Evolutionary conservation across 1,284 basidiomycete species (phyloP).

Genomic region (Lentinula novae-zelandiae): DNA sequence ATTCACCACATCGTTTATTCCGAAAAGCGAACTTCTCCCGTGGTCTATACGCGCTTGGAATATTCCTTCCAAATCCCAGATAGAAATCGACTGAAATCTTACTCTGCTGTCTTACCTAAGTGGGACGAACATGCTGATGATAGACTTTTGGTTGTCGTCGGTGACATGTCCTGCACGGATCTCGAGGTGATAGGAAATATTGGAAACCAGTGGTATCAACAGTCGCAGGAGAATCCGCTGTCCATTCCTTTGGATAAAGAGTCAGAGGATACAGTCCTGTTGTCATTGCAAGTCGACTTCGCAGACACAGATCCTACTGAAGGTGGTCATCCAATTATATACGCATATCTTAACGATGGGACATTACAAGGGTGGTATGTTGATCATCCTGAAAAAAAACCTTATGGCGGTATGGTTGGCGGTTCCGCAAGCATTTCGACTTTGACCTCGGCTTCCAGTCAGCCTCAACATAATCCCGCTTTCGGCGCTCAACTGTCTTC

Average conservation of each 20-base stretch:
- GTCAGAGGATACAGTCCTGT: constrained; percentile 67
- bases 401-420: constrained; percentile 55
- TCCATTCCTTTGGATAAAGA: constrained; percentile 71
- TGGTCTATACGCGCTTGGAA: constrained; percentile 45
- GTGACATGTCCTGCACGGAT: constrained; percentile 73
- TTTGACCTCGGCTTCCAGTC: constrained; percentile 2
- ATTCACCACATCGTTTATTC: constrained; percentile 60
- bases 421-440: constrained; percentile 8
- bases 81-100: constrained; percentile 46
- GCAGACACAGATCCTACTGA: constrained; percentile 45
- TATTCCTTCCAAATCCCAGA: constrained; percentile 55
- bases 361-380: constrained; percentile 75
- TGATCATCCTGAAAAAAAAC: constrained; percentile 44
- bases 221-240: constrained; percentile 74
- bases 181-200: constrained; percentile 65
- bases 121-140: constrained; percentile 57
- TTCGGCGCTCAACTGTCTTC: constrained; percentile 14
- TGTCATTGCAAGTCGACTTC: constrained; percentile 69
- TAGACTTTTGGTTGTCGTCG: constrained; percentile 57
- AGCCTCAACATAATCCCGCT: constrained; percentile 6
- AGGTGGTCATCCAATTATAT: constrained; percentile 67
- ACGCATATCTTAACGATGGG: constrained; percentile 78
- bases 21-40: constrained; percentile 53
- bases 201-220: constrained; percentile 59
- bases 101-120: constrained; percentile 51